These are phyloP conservation scores for Didymella exigua DNA, from an alignment of 2,329 filamentous ascomycete genomes.

Conservation along the genomic window DNA sequence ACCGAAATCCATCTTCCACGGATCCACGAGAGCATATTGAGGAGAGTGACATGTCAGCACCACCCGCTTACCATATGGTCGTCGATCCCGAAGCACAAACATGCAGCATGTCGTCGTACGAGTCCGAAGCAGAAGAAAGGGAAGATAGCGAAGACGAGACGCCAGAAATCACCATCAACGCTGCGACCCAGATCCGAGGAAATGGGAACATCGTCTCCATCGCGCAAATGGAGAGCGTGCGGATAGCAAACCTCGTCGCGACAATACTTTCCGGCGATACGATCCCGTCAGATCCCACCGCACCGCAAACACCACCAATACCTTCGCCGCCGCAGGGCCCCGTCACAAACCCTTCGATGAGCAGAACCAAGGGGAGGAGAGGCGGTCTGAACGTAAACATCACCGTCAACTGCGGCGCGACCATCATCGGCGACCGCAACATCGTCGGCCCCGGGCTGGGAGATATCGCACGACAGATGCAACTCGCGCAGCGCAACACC, in stretches of 20 bases:
- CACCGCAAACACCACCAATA: not conserved
- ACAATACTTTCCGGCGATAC: constrained; percentile 26
- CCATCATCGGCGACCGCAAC: constrained; percentile 43
- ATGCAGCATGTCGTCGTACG: constrained; percentile 28
- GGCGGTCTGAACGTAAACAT: constrained; percentile 34
- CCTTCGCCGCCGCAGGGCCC: constrained; percentile 10
- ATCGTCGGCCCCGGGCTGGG: constrained; percentile 43
- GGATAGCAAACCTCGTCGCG: constrained; percentile 36
- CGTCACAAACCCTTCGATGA: constrained; percentile 5
- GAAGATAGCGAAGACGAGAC: constrained; percentile 26
- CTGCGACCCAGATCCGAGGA: constrained; percentile 42
- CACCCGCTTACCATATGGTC: constrained; percentile 41
- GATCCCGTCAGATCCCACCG: constrained; percentile 5
- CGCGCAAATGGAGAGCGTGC: constrained; percentile 37
- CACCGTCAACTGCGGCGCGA: constrained; percentile 44
- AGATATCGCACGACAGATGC: constrained; percentile 44
- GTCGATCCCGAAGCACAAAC: constrained; percentile 29
- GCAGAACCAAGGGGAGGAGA: constrained; percentile 14
- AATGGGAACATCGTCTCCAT: constrained; percentile 44
- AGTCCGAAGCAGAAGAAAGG: constrained; percentile 23
- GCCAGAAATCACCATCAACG: constrained; percentile 45
- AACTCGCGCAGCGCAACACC: constrained; percentile 34
- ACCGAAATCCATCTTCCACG: constrained; percentile 1
- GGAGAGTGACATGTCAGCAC: constrained; percentile 26
- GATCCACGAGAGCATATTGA: not conserved